Percentiles rank a stretch among this genome's conserved stretches.
These are phyloP conservation scores for Acanthamoeba divionensis DNA, from an alignment of 208 protist species.

Conservation along the genomic window DNA sequence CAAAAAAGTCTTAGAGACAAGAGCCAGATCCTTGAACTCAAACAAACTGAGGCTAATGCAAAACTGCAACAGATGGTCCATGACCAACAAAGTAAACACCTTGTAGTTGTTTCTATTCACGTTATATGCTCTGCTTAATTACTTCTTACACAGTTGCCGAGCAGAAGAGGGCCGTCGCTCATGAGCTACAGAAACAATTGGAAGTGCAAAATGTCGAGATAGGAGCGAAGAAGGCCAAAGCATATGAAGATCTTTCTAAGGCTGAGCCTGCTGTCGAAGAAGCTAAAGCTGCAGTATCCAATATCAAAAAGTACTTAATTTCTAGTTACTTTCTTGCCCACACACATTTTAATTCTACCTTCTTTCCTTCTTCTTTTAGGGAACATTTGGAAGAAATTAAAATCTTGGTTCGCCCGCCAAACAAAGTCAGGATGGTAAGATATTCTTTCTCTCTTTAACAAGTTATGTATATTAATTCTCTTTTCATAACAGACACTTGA, in stretches of 20 bases:
- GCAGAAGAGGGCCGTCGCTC: conserved; percentile 80
- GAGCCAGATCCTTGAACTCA: conserved; percentile 82
- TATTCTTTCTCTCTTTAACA: neutral
- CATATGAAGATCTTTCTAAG: conserved; percentile 90
- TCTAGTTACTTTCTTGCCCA: neutral
- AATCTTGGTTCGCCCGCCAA: conserved; percentile 92
- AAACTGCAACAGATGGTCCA: conserved; percentile 88
- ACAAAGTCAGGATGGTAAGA: conserved; percentile 89
- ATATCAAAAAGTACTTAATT: conserved; percentile 85
- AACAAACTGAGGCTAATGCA: conserved; percentile 86
- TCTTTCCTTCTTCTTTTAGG: neutral
- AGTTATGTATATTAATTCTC: neutral
- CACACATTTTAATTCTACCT: neutral
- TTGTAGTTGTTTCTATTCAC: neutral
- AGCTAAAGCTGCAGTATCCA: conserved; percentile 81
- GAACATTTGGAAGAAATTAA: conserved; percentile 96
- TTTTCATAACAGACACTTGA: conserved; percentile 61
- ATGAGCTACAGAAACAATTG: conserved; percentile 79
- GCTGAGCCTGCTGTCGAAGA: conserved; percentile 94
- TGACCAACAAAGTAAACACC: conserved; percentile 81
- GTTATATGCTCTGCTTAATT: neutral
- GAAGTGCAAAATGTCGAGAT: conserved; percentile 78
- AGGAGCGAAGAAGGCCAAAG: conserved; percentile 83
- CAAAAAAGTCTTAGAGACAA: conserved; percentile 71
- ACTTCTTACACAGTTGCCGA: conserved; percentile 72